Evolutionary conservation across 2,329 filamentous ascomycete genomes (phyloP).

Genomic region (Colletotrichum cuscutae): DNA sequence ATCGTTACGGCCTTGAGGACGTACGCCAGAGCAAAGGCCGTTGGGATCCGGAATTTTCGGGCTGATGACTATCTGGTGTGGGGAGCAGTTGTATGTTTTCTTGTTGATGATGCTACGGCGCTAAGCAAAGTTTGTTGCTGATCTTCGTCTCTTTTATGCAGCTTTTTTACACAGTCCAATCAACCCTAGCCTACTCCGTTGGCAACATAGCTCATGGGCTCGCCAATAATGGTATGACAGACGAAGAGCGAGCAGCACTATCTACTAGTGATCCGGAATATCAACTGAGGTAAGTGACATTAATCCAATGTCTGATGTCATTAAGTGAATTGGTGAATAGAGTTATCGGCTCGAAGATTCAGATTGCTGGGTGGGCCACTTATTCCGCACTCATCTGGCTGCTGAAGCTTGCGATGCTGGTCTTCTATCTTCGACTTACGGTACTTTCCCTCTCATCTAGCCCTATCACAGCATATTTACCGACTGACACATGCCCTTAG

Average conservation of each 20-base stretch:
- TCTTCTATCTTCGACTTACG: slow-evolving; percentile 66
- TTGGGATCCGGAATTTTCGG: slow-evolving; percentile 39
- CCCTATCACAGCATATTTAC: no score
- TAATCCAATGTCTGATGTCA: background rate
- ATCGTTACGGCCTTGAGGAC: slow-evolving; percentile 42
- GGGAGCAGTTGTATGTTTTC: slow-evolving; percentile 32
- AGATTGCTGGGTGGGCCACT: slow-evolving; percentile 64
- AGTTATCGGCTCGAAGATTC: slow-evolving; percentile 66
- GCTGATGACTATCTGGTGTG: slow-evolving; percentile 45
- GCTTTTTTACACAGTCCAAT: slow-evolving; percentile 62
- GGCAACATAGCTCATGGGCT: slow-evolving; percentile 60
- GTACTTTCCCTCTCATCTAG: slow-evolving; percentile 30
- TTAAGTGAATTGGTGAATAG: slow-evolving; percentile 40
- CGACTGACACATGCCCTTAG: slow-evolving; percentile 38
- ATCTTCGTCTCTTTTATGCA: slow-evolving; percentile 38
- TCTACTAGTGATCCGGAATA: slow-evolving; percentile 57
- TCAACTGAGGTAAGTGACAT: slow-evolving; percentile 42
- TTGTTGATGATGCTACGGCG: background rate
- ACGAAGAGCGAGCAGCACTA: slow-evolving; percentile 57
- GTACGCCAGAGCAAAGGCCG: slow-evolving; percentile 41
- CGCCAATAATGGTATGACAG: slow-evolving; percentile 68
- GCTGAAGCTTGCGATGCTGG: slow-evolving; percentile 65
- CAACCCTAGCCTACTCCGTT: slow-evolving; percentile 61
- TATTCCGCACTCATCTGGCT: slow-evolving; percentile 65
- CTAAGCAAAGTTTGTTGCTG: background rate